Percentiles rank a stretch among this genome's conserved stretches.
Conservation (phyloP, 192 early-diverging fungal genomes). For the Coemansia sp. region DNA sequence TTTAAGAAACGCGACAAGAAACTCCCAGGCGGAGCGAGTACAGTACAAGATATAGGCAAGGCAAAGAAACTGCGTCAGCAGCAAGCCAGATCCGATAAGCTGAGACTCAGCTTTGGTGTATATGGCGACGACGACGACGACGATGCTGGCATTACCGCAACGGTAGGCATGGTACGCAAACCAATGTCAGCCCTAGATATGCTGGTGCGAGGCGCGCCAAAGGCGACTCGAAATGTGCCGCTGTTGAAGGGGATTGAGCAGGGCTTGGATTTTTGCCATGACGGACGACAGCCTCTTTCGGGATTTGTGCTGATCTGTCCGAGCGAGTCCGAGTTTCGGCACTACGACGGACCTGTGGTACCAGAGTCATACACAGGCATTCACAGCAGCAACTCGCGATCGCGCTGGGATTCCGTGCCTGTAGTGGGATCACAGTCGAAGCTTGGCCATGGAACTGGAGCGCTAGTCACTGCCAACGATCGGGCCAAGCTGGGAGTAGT, state of each 20-base stretch:
- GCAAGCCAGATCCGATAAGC: slow-evolving; percentile 4
- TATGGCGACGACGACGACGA: slow-evolving; percentile 24
- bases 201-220: neutral
- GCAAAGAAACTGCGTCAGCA: neutral
- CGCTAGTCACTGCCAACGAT: slow-evolving; percentile 13
- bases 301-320: slow-evolving; percentile 19
- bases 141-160: neutral
- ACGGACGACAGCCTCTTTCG: slow-evolving; percentile 9
- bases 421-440: slow-evolving; percentile 11
- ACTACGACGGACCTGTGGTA: slow-evolving; percentile 13
- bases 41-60: neutral
- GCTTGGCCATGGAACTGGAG: neutral
- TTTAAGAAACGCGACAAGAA: slow-evolving; percentile 14
- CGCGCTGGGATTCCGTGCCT: slow-evolving; percentile 31
- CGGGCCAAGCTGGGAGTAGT: slow-evolving; percentile 13
- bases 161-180: neutral
- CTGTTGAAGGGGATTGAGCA: neutral
- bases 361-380: slow-evolving; percentile 18
- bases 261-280: slow-evolving; percentile 9
- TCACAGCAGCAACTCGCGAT: neutral
- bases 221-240: neutral
- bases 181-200: neutral
- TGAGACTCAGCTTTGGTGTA: slow-evolving; percentile 36
- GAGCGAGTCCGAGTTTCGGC: slow-evolving; percentile 1
- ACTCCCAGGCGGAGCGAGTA: neutral